Percentiles rank a stretch among this genome's conserved stretches.
These are phyloP conservation scores for Cryptosporidium sp. DNA, from an alignment of 169 alveolate genomes.

Conservation along the genomic window DNA sequence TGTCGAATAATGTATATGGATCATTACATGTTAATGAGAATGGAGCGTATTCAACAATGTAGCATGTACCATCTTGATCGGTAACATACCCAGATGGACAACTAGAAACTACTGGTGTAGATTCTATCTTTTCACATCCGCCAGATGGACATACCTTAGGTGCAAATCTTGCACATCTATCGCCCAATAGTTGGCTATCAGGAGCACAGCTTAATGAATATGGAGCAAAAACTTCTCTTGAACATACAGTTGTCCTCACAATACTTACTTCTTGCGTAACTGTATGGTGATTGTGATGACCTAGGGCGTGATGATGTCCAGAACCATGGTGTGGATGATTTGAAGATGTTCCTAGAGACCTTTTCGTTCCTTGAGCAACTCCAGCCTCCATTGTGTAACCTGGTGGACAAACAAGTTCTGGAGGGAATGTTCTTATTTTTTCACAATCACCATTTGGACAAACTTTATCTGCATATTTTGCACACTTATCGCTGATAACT, in stretches of 20 bases:
- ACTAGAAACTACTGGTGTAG: slow-evolving; percentile 72
- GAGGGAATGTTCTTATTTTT: slow-evolving; percentile 65
- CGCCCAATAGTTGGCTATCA: slow-evolving; percentile 72
- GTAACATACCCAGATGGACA: slow-evolving; percentile 75
- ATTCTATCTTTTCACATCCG: slow-evolving; percentile 67
- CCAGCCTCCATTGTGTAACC: slow-evolving; percentile 76
- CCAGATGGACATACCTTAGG: slow-evolving; percentile 76
- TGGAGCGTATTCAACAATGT: slow-evolving; percentile 75
- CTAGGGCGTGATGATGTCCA: slow-evolving; percentile 13
- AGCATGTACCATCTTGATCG: slow-evolving; percentile 73
- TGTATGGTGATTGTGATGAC: slow-evolving; percentile 32
- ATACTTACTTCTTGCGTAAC: slow-evolving; percentile 25
- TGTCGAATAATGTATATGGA: slow-evolving; percentile 68
- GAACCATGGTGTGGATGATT: slow-evolving; percentile 45
- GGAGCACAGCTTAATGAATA: slow-evolving; percentile 55
- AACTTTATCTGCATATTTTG: slow-evolving; percentile 72
- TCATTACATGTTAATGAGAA: slow-evolving; percentile 66
- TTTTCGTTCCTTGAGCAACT: slow-evolving; percentile 32
- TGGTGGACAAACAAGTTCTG: slow-evolving; percentile 74
- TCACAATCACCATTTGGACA: slow-evolving; percentile 76
- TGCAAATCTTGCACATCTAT: slow-evolving; percentile 75
- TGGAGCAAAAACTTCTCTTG: slow-evolving; percentile 75
- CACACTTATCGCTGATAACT: slow-evolving; percentile 69
- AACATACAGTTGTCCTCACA: slow-evolving; percentile 71
- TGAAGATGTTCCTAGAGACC: slow-evolving; percentile 27